phyloP scores from a whole-genome alignment of 176 grass and related monocot species.

The Canna indica region DNA sequence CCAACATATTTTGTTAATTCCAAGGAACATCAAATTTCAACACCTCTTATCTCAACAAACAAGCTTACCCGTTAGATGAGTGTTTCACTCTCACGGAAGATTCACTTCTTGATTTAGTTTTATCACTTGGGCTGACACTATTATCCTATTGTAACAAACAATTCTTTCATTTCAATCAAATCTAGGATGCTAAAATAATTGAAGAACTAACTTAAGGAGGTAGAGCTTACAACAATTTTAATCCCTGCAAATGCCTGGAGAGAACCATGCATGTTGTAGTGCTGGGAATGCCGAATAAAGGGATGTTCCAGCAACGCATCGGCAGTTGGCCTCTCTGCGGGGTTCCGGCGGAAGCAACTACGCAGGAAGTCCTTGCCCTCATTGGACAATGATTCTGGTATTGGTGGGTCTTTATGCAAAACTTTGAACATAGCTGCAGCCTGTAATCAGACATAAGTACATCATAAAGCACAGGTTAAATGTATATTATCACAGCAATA shows the following conservation, averaged over 20 bases:
- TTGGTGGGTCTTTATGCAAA: slow-evolving; percentile 50
- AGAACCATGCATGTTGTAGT: slow-evolving; percentile 39
- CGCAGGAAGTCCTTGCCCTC: slow-evolving; percentile 84
- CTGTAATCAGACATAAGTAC: slow-evolving; percentile 14
- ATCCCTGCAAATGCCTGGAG: slow-evolving; percentile 34
- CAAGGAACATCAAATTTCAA: background rate
- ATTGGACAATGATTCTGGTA: slow-evolving; percentile 45
- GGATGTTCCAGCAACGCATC: slow-evolving; percentile 49
- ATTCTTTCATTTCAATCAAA: background rate
- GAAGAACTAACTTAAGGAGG: background rate
- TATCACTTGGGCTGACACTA: background rate
- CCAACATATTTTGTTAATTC: background rate
- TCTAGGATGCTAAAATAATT: background rate
- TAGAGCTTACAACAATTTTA: slow-evolving; percentile 48
- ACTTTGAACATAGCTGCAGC: slow-evolving; percentile 90
- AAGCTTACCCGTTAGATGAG: background rate
- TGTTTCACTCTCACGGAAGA: background rate
- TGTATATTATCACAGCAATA: background rate
- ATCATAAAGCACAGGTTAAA: background rate
- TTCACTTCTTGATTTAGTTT: slow-evolving; percentile 8
- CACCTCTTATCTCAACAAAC: background rate
- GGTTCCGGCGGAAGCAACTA: slow-evolving; percentile 76
- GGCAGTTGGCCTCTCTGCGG: slow-evolving; percentile 55
- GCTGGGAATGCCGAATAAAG: slow-evolving; percentile 41
- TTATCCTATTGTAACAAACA: background rate